phyloP scores from a whole-genome alignment of 495 filamentous ascomycete species.

The Opeltia flavorubescens region DNA sequence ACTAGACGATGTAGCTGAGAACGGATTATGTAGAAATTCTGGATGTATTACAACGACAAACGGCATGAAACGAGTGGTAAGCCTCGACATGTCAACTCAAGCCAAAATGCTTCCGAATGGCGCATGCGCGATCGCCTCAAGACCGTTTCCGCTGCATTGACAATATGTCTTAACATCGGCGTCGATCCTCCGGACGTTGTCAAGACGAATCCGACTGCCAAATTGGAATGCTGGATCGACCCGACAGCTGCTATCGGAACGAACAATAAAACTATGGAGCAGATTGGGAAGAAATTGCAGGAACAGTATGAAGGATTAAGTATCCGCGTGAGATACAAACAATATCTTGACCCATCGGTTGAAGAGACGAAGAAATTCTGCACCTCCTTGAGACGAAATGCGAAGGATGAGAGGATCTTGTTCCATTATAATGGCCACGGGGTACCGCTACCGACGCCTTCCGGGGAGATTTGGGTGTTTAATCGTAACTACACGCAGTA shows the following conservation, averaged over 20 bases:
- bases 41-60: slow-evolving; percentile 98
- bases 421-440: slow-evolving; percentile 99
- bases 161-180: slow-evolving; percentile 91
- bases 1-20: background rate
- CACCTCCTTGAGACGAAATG: slow-evolving; percentile 72
- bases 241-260: slow-evolving; percentile 57
- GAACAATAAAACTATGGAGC: slow-evolving; percentile 74
- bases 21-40: slow-evolving; percentile 53
- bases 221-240: slow-evolving; percentile 94
- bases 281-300: slow-evolving; percentile 90
- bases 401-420: slow-evolving; percentile 86
- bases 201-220: slow-evolving; percentile 83
- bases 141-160: slow-evolving; percentile 87
- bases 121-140: slow-evolving; percentile 92
- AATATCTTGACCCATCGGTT: slow-evolving; percentile 87
- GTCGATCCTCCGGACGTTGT: slow-evolving; percentile 94
- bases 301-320: slow-evolving; percentile 91
- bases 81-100: slow-evolving; percentile 49
- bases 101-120: slow-evolving; percentile 73
- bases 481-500: slow-evolving; percentile 99
- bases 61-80: slow-evolving; percentile 93
- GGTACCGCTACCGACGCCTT: slow-evolving; percentile 90
- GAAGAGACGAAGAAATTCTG: slow-evolving; percentile 96
- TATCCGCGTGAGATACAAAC: slow-evolving; percentile 87
- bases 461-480: slow-evolving; percentile 98